These are phyloP conservation scores for Pulveroboletus frians DNA, from an alignment of 768 basidiomycete genomes.

Conservation along the genomic window DNA sequence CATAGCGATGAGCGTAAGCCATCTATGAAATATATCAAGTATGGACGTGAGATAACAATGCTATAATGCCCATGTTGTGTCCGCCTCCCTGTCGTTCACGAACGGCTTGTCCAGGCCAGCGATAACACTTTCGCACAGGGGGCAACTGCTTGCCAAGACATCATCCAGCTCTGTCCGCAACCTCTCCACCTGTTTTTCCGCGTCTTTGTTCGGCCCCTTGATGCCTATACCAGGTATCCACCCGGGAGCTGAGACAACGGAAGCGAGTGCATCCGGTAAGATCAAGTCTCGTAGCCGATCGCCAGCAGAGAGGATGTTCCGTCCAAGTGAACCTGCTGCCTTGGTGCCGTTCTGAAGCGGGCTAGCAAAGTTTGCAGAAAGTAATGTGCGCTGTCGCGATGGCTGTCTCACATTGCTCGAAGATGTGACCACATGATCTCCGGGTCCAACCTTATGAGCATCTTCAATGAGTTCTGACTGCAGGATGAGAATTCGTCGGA, in stretches of 20 bases:
- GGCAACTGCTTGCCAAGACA: conserved; percentile 82
- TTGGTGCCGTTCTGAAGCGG: conserved; percentile 60
- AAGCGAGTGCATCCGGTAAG: conserved; percentile 87
- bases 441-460: conserved; percentile 25
- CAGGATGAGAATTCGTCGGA: conserved; percentile 80
- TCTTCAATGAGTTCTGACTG: conserved; percentile 80
- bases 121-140: conserved; percentile 88
- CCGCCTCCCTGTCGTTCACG: conserved; percentile 69
- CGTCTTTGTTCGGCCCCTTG: conserved; percentile 41
- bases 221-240: conserved; percentile 70
- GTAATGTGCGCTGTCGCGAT: conserved; percentile 54
- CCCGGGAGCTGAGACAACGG: conserved; percentile 69
- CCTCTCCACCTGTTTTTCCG: conserved; percentile 61
- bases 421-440: conserved; percentile 33
- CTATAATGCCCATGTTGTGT: conserved; percentile 72
- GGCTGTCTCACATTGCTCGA: conserved; percentile 40
- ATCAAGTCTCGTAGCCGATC: conserved; percentile 90
- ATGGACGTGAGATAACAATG: not conserved
- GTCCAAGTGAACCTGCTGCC: conserved; percentile 63
- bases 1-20: conserved; percentile 6
- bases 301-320: conserved; percentile 81
- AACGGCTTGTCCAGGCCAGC: conserved; percentile 85
- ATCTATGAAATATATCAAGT: conserved; percentile 4
- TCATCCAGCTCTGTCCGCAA: conserved; percentile 84
- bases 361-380: conserved; percentile 68